phyloP scores from a whole-genome alignment of 225 moss, liverwort and hornwort species.

The Asterella californica region DNA sequence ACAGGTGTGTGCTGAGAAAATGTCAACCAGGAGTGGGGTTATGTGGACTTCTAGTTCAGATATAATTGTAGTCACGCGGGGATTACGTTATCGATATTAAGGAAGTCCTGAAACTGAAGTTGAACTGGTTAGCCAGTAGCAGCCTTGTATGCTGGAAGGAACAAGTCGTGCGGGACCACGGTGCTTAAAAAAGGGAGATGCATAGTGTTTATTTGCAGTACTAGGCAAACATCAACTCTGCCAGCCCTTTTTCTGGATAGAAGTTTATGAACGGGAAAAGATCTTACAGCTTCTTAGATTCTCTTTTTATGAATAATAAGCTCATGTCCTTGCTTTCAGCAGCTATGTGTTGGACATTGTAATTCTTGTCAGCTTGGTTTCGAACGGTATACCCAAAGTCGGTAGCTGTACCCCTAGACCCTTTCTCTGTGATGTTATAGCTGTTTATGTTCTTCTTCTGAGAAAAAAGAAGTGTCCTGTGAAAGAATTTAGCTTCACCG shows the following conservation, averaged over 20 bases:
- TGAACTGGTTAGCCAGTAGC: neutral
- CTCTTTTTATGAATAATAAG: constrained; percentile 16
- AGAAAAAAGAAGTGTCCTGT: neutral
- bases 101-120: constrained; percentile 1
- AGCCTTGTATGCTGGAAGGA: constrained; percentile 14
- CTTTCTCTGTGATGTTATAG: neutral
- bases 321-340: constrained; percentile 13
- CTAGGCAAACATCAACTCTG: constrained; percentile 10
- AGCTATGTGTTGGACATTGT: constrained; percentile 7
- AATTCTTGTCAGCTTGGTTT: constrained; percentile 5
- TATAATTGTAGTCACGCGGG: constrained; percentile 2
- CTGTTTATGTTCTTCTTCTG: neutral
- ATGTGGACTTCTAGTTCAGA: constrained; percentile 28
- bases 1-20: neutral
- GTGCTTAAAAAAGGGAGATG: constrained; percentile 12
- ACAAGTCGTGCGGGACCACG: constrained; percentile 6
- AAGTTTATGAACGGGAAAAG: constrained; percentile 13
- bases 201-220: constrained; percentile 2
- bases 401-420: constrained; percentile 7
- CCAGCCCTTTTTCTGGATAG: constrained; percentile 17
- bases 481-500: neutral
- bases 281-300: neutral
- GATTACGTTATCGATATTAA: neutral
- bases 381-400: neutral
- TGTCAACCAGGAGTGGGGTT: neutral